phyloP scores from a whole-genome alignment of 2,329 filamentous ascomycete species.

The Karstenula rhodostoma region DNA sequence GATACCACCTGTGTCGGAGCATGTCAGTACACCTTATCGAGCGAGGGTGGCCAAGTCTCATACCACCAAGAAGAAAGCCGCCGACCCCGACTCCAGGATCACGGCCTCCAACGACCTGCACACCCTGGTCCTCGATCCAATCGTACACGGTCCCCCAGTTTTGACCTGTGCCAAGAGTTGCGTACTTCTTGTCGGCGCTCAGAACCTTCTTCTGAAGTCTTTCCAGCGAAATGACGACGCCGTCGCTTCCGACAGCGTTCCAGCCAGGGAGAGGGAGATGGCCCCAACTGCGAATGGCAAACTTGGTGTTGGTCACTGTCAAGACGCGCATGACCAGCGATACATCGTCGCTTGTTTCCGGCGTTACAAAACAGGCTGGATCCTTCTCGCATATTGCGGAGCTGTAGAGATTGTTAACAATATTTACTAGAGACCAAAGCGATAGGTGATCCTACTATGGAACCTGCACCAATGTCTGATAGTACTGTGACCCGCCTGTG shows the following conservation, averaged over 20 bases:
- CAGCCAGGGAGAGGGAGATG: background rate
- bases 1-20: background rate
- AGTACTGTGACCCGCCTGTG: background rate
- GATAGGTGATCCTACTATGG: background rate
- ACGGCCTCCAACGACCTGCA: background rate
- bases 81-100: background rate
- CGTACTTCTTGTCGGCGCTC: background rate
- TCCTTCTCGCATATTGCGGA: background rate
- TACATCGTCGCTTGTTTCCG: background rate
- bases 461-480: background rate
- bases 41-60: background rate
- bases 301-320: background rate
- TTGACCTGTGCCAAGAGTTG: slow-evolving; percentile 23
- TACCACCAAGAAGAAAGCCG: background rate
- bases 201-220: background rate
- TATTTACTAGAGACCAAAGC: background rate
- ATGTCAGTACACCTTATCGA: background rate
- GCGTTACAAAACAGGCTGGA: background rate
- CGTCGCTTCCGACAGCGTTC: background rate
- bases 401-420: background rate
- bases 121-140: background rate
- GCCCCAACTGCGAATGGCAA: background rate
- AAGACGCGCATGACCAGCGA: background rate
- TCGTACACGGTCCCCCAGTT: background rate
- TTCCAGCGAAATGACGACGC: background rate